Evolutionary conservation across 2,329 filamentous ascomycete genomes (phyloP), one percentile per base, ranked within the genome.

Genomic region (Aphanoascus verrucosus): DNA sequence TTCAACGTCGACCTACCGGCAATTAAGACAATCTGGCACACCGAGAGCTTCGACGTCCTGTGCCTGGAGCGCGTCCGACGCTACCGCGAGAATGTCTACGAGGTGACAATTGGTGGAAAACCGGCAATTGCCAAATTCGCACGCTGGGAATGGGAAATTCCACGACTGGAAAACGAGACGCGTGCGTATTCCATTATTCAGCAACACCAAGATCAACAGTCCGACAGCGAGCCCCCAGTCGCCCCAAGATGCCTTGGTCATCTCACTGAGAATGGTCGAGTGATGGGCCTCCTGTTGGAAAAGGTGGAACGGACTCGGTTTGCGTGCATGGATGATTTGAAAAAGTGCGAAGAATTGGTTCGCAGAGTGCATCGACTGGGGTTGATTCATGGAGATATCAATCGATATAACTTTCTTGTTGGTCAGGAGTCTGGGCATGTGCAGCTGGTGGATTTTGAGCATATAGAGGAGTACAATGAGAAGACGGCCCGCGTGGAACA

Each of bases 301-400:
- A 53, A 49, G 15, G 45, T 53, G 12, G 41, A 49, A 20, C 32
- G 54, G 56, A 17, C 34, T n/a, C 41, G 32, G 23, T 37, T 17
- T 9, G 44, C 38, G 5, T 28, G 34, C 11, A 31, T 42, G 12
- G 41, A 48, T 8, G 53, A 55, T 41, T 34, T 55, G 15, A 4
- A 14, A 3, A 19, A 20, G 19, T 55, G 54, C 34, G 17, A 43
- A 23, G 31, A 49, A 14, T 6, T 49, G 7, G 8, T 55, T 17
- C 3, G 31, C 1, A 28, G 38, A 17, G 17, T 56, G 11, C 54
- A 56, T 53, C 5, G 37, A 4, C 15, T 49, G 5, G 42, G 45
- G 15, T 17, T 56, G 6, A 19, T 56, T n/a, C 50, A 56, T 49
- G 50, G 50, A 3, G 54, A 56, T 45, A 40, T 49, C 35, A 55